Percentiles rank a stretch among this genome's conserved stretches.
phyloP scores from a whole-genome alignment of 148 eudicot genomes.

The Rhododendron henanense region DNA sequence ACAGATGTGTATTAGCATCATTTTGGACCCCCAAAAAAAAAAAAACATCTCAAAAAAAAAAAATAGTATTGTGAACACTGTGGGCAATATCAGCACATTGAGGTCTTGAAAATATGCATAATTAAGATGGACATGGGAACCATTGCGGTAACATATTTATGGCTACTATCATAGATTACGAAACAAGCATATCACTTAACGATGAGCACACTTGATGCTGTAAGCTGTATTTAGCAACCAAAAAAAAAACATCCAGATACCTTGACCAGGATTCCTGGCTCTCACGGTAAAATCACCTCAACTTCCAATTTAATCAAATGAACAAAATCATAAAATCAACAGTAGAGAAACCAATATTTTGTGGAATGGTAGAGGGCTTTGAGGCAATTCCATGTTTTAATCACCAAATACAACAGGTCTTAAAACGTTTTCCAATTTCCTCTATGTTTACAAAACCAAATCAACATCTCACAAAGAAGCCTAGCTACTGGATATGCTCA shows the following conservation, averaged over 20 bases:
- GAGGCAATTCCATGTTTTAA: not conserved
- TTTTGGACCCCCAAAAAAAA: not conserved
- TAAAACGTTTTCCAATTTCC: not conserved
- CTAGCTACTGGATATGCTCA: not conserved
- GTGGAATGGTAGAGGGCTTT: not conserved
- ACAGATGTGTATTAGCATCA: not conserved
- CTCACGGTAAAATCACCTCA: not conserved
- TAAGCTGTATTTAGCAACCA: not conserved
- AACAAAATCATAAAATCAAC: not conserved
- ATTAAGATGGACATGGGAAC: not conserved
- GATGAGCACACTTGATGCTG: not conserved
- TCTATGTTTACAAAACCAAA: not conserved
- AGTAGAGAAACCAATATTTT: not conserved
- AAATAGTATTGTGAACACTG: not conserved
- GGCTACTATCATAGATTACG: not conserved
- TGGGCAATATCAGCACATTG: not conserved
- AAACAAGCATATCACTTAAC: not conserved
- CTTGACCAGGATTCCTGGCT: not conserved
- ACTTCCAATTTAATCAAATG: not conserved
- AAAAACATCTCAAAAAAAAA: not conserved
- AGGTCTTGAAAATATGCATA: not conserved
- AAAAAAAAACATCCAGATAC: not conserved
- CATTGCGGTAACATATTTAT: not conserved
- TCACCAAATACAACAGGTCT: not conserved
- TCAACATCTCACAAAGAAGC: not conserved